A percentile compares a stretch with the other conserved stretches of the same genome.
Conservation (phyloP, 495 filamentous ascomycete species). For the Neurospora sp. region DNA sequence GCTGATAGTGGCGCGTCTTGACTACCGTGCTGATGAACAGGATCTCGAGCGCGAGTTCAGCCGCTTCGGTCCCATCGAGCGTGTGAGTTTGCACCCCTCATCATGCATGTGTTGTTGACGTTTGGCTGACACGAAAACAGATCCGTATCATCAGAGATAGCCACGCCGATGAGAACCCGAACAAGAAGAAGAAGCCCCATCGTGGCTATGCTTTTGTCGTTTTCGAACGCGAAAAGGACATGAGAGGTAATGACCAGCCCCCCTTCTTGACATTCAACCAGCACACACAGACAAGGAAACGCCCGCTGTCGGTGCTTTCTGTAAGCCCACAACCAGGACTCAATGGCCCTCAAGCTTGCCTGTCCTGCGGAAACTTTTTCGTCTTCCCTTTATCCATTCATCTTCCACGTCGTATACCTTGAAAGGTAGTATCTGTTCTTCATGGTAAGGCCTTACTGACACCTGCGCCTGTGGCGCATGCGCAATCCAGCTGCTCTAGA, state of each 20-base stretch:
- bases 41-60: slow-evolving; percentile 93
- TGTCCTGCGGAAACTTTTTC: slow-evolving; percentile 25
- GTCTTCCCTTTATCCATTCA: slow-evolving; percentile 6
- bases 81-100: slow-evolving; percentile 43
- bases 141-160: slow-evolving; percentile 75
- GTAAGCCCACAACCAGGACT: slow-evolving; percentile 22
- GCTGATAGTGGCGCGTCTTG: slow-evolving; percentile 81
- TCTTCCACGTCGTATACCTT: slow-evolving; percentile 7
- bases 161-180: slow-evolving; percentile 55
- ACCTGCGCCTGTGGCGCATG: slow-evolving; percentile 43
- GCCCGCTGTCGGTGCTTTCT: slow-evolving; percentile 2
- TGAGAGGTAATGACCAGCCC: slow-evolving; percentile 75
- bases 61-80: slow-evolving; percentile 87
- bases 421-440: slow-evolving; percentile 22
- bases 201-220: slow-evolving; percentile 95
- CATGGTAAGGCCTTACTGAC: slow-evolving; percentile 48
- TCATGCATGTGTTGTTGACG: background rate
- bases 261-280: slow-evolving; percentile 23
- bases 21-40: slow-evolving; percentile 76
- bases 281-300: slow-evolving; percentile 3
- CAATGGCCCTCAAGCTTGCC: slow-evolving; percentile 49
- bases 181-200: slow-evolving; percentile 73
- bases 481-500: slow-evolving; percentile 46
- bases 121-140: slow-evolving; percentile 31
- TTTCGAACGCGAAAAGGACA: slow-evolving; percentile 94